Evolutionary conservation across 305 asterid genomes (phyloP).

Genomic region (Fraxinus albicans): DNA sequence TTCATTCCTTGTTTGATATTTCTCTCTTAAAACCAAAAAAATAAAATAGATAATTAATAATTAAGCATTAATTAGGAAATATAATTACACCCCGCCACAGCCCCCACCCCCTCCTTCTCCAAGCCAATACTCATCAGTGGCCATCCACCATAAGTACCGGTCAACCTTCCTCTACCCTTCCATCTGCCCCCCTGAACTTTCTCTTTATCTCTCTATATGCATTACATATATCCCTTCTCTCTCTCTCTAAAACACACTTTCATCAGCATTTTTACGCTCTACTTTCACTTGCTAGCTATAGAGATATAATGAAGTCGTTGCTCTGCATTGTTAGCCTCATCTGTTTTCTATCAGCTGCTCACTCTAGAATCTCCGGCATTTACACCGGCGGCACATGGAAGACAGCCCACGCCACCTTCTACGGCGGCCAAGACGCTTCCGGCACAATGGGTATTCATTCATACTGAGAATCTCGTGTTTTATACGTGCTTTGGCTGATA

Average conservation of each 20-base stretch:
- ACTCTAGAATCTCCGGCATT: constrained; percentile 57
- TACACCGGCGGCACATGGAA: constrained; percentile 33
- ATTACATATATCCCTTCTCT: neutral
- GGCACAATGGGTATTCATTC: constrained; percentile 33
- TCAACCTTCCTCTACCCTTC: too few species aligned
- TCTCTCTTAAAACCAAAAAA: too few species aligned
- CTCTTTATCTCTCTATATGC: too few species aligned
- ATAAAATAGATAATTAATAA: too few species aligned
- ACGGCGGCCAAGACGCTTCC: constrained; percentile 38
- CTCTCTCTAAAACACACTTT: neutral
- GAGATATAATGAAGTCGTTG: constrained; percentile 23
- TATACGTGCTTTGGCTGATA: neutral
- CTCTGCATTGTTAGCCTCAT: constrained; percentile 41
- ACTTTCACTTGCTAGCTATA: neutral
- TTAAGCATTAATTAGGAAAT: too few species aligned
- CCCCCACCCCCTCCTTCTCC: too few species aligned
- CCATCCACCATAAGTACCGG: too few species aligned
- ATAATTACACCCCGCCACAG: too few species aligned
- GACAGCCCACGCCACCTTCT: constrained; percentile 36
- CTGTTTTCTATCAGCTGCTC: constrained; percentile 34
- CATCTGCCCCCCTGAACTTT: too few species aligned
- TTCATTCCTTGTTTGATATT: too few species aligned
- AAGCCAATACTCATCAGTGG: too few species aligned
- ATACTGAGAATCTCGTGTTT: neutral
- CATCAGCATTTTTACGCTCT: neutral